Evolutionary conservation across 2,329 filamentous ascomycete species (phyloP).

Genomic region (Ceratocystis smalleyi): DNA sequence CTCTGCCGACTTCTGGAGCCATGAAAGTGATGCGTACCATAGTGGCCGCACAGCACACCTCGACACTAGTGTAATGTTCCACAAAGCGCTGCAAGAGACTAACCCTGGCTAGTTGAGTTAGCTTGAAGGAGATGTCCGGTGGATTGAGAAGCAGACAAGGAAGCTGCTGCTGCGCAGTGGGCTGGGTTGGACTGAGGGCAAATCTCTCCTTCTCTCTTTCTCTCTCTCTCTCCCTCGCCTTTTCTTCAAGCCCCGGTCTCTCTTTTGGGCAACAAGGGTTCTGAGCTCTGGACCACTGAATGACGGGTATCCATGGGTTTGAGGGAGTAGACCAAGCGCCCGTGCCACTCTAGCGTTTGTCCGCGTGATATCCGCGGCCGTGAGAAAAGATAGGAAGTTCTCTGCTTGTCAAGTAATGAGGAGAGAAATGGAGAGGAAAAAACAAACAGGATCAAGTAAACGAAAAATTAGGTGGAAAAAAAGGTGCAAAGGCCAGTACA

Average conservation of each 20-base stretch:
- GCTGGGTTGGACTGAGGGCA: not conserved
- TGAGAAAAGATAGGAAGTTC: not conserved
- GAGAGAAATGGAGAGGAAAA: not conserved
- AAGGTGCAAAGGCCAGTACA: not conserved
- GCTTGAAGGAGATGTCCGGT: conserved; percentile 2
- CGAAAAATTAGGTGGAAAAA: not conserved
- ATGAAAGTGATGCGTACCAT: not conserved
- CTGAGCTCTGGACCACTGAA: not conserved
- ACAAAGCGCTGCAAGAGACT: not conserved
- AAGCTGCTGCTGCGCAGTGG: not conserved
- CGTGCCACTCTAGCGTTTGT: conserved; percentile 5
- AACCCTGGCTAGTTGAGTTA: not conserved
- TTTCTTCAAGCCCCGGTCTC: conserved; percentile 3
- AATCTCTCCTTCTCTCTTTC: not conserved
- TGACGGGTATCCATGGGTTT: not conserved
- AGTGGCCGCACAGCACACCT: not conserved
- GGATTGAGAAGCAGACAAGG: not conserved
- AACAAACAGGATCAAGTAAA: not conserved
- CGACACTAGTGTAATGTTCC: not conserved
- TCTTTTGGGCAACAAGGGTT: not conserved
- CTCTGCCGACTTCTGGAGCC: not conserved
- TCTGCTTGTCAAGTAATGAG: not conserved
- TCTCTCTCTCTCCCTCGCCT: not conserved
- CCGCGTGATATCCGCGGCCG: conserved; percentile 1
- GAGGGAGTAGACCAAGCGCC: not conserved